Evolutionary conservation across 495 filamentous ascomycete species (phyloP), one percentile per base, ranked within the genome.

Genomic region (Glonium stellatum): DNA sequence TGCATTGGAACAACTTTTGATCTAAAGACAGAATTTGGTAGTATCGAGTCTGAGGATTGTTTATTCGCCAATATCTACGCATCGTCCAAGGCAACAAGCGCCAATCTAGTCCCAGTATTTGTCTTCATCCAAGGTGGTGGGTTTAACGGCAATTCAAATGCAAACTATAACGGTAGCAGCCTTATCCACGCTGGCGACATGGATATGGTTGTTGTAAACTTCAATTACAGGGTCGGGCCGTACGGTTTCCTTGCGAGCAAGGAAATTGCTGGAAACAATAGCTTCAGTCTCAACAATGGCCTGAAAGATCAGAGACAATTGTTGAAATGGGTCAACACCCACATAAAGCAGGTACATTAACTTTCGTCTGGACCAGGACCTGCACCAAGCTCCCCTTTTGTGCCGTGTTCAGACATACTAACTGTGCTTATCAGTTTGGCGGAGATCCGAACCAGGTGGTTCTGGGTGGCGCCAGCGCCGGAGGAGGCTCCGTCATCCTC

Each of bases 61-160:
- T 79, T 92, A 1, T 89, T 85, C 60, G 75, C 84, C 11, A 84
- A 90, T 62, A 79, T 92, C n/a, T 90, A 82, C 72, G 80, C 86
- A 4, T 87, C 88, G 1, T 69, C 79, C 0, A 76, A 78, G 31
- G 78, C 80, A 0, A 82, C 75, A 1, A 49, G 55, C 0, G 52
- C 59, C 4, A 78, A 74, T 0, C 80, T 76, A 21, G 71, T 87
- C 1, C 87, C 86, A 0, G 86, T 90, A 1, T 90, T 79, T 73
- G 78, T 90, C 50, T 90, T 81, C 62, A 86, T 92, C 53, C 85
- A 87, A 65, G 87, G 87, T n/a, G 87, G 88, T 15, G 87, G 87
- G 18, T 90, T 88, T 69, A 83, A 81, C 11, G 54, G 61, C 0
- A 77, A 84, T 64, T 76, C 79, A 47, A 88, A 87, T 67, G 72